Percentiles rank a stretch among this genome's conserved stretches.
Conservation (phyloP, 2,329 filamentous ascomycete species). For the Curvularia spicifera region DNA sequence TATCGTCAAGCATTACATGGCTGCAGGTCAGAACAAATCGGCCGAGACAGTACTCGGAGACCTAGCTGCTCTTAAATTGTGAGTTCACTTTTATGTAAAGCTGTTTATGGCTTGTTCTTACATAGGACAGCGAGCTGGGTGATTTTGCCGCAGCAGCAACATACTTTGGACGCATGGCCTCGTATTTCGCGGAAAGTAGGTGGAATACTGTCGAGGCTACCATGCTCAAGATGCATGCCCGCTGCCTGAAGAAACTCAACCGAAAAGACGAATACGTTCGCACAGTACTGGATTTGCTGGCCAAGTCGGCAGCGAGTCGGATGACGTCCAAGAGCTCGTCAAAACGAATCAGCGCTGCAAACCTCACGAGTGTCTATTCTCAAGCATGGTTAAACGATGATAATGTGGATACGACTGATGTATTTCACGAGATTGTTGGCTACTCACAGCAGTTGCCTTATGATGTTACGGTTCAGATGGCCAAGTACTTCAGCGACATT, state of each 20-base stretch:
- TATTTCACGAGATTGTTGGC: constrained; percentile 54
- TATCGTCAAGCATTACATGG: constrained; percentile 80
- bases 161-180: constrained; percentile 79
- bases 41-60: constrained; percentile 81
- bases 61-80: constrained; percentile 81
- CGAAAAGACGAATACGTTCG: constrained; percentile 80
- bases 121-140: constrained; percentile 59
- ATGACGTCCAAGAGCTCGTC: constrained; percentile 35
- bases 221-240: constrained; percentile 84
- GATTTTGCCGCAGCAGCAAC: constrained; percentile 76
- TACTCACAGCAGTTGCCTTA: constrained; percentile 60
- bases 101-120: constrained; percentile 12
- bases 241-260: constrained; percentile 78
- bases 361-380: constrained; percentile 13
- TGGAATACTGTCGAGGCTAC: constrained; percentile 83
- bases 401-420: constrained; percentile 45
- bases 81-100: constrained; percentile 17
- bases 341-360: constrained; percentile 22
- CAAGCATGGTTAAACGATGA: constrained; percentile 50
- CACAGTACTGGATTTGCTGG: constrained; percentile 74
- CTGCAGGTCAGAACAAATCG: constrained; percentile 78
- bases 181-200: constrained; percentile 72
- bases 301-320: constrained; percentile 62
- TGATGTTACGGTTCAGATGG: constrained; percentile 71
- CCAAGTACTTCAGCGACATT: constrained; percentile 75